Conservation (phyloP, 179 eudicot genomes). For the Gypsophila paniculata region DNA sequence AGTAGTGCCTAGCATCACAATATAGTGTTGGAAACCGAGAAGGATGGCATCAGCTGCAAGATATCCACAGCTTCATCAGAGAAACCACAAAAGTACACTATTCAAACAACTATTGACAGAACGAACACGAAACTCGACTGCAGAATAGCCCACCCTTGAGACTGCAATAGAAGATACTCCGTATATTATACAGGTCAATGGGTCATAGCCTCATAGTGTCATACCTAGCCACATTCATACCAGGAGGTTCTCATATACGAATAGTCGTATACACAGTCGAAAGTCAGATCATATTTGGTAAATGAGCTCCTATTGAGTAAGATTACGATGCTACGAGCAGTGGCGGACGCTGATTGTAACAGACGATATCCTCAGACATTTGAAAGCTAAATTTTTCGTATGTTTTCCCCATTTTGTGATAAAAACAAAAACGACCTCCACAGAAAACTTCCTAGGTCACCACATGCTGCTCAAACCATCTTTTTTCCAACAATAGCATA, state of each 20-base stretch:
- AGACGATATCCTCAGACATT: too few species aligned
- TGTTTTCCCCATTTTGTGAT: too few species aligned
- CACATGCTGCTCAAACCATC: background rate
- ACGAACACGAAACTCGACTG: too few species aligned
- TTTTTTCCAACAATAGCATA: background rate
- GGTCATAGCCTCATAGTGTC: too few species aligned
- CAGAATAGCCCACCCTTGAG: background rate
- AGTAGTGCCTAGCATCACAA: conserved; percentile 93
- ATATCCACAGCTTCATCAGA: conserved; percentile 12
- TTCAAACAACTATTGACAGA: background rate
- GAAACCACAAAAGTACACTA: background rate
- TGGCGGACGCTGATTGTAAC: too few species aligned
- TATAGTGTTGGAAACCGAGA: conserved; percentile 87
- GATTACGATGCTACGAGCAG: too few species aligned
- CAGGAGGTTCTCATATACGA: too few species aligned
- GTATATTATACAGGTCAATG: background rate
- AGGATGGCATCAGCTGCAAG: conserved; percentile 89
- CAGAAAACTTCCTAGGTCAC: too few species aligned
- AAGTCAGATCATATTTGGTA: background rate
- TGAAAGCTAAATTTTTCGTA: too few species aligned
- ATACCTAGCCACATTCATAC: too few species aligned
- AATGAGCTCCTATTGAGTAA: background rate
- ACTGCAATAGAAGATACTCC: background rate
- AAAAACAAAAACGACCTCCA: too few species aligned
- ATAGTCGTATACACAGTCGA: background rate